Evolutionary conservation across 139 green algal species (phyloP), one percentile per base, ranked within the genome.

Genomic region (Raphidocelis subcapitata): DNA sequence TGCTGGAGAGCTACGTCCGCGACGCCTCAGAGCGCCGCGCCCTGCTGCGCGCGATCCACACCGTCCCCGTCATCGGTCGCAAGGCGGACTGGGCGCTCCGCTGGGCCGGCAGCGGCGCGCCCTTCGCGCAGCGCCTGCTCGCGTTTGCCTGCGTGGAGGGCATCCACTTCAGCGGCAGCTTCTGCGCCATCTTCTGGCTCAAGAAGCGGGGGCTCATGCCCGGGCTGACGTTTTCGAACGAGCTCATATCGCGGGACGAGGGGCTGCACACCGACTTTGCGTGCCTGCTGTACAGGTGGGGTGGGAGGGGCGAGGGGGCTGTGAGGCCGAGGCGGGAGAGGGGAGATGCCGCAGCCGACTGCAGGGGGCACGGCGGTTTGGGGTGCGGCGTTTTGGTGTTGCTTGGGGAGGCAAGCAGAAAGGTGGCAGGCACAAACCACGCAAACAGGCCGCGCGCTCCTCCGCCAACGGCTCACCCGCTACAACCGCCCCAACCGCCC

Each of bases 161-260:
- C 76, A 98, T 99, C 77, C 97, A 98, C 87, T 99, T 99, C 83
- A 94, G 84, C 47, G 95, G 94, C 73, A 92, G 77, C 46, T 99
- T 99, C 86, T 99, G 95, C 72, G 86, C 94, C 62, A 98, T 99
- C 82, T 99, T 97, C 87, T 99, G 96, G 96, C 81, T 99, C 8
- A 98, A 98, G 89, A 98, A 99, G 91, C 90, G 95, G 12, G 90
- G 93, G 8, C 79, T 99, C 26, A 97, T 98, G 94, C 95, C 91
- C 0, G 96, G 96, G 8, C 90, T 99, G 26, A 98, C 96, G 26
- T 99, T 99, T 74, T 94, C 83, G 75, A 99, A 99, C 72, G 96
- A 99, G 84, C 90, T 99, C 65, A 99, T 99, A 77, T 92, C 81
- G 33, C 77, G 96, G 0, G 96, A 99, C 72, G 96, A 99, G 84